Evolutionary conservation across 2,329 filamentous ascomycete genomes (phyloP), one percentile per base, ranked within the genome.

Genomic region (Pochonia chlamydosporia): DNA sequence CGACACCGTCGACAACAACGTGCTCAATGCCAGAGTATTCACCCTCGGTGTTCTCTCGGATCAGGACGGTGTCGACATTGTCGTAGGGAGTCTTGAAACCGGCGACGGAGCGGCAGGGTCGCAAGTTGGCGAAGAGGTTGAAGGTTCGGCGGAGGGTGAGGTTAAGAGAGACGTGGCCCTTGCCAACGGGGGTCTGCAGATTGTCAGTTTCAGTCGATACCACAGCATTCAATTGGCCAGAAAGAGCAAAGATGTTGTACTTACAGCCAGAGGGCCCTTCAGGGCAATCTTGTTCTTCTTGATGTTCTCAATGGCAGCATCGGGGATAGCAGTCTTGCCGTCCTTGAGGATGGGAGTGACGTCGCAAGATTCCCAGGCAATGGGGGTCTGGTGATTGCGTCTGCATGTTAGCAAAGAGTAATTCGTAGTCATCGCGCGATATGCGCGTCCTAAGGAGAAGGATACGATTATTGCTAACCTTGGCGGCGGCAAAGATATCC

Each of bases 1-100:
- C 93, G 43, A 99, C 93, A 59, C 93, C 93, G 61, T 97, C 91
- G 21, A 97, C 90, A 28, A 97, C 93, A 49, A 96, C 83, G 75
- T 99, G 93, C 81, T 99, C 93, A 62, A 99, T 97, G 54, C 93
- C 93, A 36, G 89, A 96, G 84, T 99, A 99, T 79, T 97, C 93
- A 70, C 93, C 93, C 82, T 97, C 93, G 59, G 93, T 97, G 81
- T 99, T 99, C 79, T 99, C 93, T 72, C 93, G 89, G 74, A 99
- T 97, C 66, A 99, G 79, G 63, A 96, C 89, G 33, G 91, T 96
- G 74, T 99, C 87, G 66, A 99, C 93, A 62, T 87, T 82, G 70
- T 97, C 92, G 78, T 97, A 97, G 54, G 92, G 90, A 46, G 93
- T 99, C 84, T 97, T 96, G 86, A 86, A 99, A 63, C 93, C 93